Conservation (phyloP, 257 asterid genomes). For the Vinca minor region DNA sequence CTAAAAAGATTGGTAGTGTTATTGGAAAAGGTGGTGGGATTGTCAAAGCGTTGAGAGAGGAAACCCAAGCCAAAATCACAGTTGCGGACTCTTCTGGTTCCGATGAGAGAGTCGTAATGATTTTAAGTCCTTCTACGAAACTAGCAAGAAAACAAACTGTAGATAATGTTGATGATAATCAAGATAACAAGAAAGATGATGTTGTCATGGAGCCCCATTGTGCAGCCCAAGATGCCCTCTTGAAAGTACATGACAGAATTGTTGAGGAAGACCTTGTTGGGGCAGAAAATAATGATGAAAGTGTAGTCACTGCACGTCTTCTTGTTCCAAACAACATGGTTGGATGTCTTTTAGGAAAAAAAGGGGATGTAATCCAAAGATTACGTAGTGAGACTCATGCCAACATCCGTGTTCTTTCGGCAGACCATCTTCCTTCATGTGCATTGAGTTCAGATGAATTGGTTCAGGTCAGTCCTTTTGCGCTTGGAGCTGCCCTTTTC, state of each 20-base stretch:
- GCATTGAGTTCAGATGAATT: conserved; percentile 56
- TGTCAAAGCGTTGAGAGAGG: conserved; percentile 69
- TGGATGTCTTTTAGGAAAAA: conserved; percentile 72
- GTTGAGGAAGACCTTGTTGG: conserved; percentile 51
- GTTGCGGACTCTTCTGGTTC: conserved; percentile 68
- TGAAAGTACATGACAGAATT: conserved; percentile 70
- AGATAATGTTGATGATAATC: conserved; percentile 20
- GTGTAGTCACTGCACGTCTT: conserved; percentile 57
- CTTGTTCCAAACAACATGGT: conserved; percentile 52
- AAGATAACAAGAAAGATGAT: conserved; percentile 19
- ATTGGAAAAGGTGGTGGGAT: conserved; percentile 82
- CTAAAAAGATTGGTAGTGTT: conserved; percentile 66
- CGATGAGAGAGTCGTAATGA: conserved; percentile 63
- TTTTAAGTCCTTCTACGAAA: conserved; percentile 55
- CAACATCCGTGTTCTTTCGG: conserved; percentile 64
- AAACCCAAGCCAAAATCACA: conserved; percentile 72
- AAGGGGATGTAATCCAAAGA: conserved; percentile 81
- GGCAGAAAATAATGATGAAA: conserved; percentile 36
- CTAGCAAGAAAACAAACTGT: conserved; percentile 27
- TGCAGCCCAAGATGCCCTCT: conserved; percentile 81
- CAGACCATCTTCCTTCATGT: conserved; percentile 59
- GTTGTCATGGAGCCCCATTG: conserved; percentile 43
- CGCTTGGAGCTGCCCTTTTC: not conserved
- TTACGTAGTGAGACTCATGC: conserved; percentile 75
- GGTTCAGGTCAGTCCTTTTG: conserved; percentile 49